Conservation (phyloP, 257 asterid species). For the Plantago major region DNA sequence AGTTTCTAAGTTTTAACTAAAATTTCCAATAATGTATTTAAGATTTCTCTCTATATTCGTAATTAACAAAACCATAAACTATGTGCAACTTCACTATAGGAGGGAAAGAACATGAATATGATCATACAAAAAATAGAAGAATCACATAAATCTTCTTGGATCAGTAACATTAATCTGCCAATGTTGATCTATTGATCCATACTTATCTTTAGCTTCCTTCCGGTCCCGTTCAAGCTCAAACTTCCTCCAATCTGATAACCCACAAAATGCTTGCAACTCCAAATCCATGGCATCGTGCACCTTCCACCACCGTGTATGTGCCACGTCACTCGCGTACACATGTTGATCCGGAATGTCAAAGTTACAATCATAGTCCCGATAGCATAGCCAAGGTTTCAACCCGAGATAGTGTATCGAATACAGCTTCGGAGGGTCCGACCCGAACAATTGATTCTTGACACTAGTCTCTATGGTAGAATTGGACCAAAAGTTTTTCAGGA, state of each 20-base stretch:
- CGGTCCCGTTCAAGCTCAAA: slow-evolving; percentile 60
- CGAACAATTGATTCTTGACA: slow-evolving; percentile 61
- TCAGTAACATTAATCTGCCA: slow-evolving; percentile 72
- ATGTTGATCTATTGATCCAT: slow-evolving; percentile 45
- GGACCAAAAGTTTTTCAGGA: slow-evolving; percentile 79
- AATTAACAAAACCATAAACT: slow-evolving; percentile 12
- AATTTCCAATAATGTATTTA: neutral
- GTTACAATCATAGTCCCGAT: slow-evolving; percentile 83
- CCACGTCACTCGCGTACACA: slow-evolving; percentile 70
- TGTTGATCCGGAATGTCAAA: slow-evolving; percentile 55
- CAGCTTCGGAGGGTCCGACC: slow-evolving; percentile 64
- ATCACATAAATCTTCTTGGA: slow-evolving; percentile 45
- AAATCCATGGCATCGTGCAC: slow-evolving; percentile 68
- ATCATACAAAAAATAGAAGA: neutral
- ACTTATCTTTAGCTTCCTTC: slow-evolving; percentile 37
- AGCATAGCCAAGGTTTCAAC: slow-evolving; percentile 79
- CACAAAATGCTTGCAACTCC: slow-evolving; percentile 47
- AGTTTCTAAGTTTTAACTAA: too few relatives aligned
- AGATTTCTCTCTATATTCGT: slow-evolving; percentile 1
- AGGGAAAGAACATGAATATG: neutral
- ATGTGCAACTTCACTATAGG: slow-evolving; percentile 14
- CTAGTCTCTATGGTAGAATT: slow-evolving; percentile 38
- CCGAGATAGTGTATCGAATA: slow-evolving; percentile 75
- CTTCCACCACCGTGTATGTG: slow-evolving; percentile 72
- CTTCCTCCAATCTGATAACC: slow-evolving; percentile 47